Base-by-base conservation (phyloP, 2,329 filamentous ascomycete species). In the Cladobotryum protrusum region DNA sequence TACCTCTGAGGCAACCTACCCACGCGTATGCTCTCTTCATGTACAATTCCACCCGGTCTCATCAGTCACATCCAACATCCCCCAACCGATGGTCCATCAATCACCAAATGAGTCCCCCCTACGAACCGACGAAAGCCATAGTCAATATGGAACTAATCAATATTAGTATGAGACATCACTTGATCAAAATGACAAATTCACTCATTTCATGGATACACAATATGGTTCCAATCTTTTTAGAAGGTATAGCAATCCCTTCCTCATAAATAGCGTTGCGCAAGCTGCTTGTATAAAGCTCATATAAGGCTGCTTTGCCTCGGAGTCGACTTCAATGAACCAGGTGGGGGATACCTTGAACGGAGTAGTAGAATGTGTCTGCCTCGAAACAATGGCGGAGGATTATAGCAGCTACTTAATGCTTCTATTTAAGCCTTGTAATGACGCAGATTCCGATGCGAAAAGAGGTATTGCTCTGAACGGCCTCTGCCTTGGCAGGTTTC, bases 181-280 rank as follows among this genome's bases (percentile, higher is more conserved):
- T 11, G 18, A 9, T 17, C 13, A 13, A 14, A 34, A n/a, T 12
- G 35, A 45, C 9, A 17, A 45, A 5, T 15, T 12, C 1, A 45
- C 43, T 45, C 29, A 45, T 14, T 45, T 24, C 43, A 45, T 8
- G 43, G 43, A 20, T 45, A 45, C 11, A 45, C 43, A 12, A 32
- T 45, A 18, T 45, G 43, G 17, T 45, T 45, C 43, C 43, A 45
- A 17, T n/a, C 32, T 4, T 15, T n/a, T 3, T 45, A 45, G 24
- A 18, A 45, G n/a, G 32, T 19, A 9, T 45, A n/a, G 43, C 43
- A 45, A n/a, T 36, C 32, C 37, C 43, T 45, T 8, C 43, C 43
- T 32, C 43, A 45, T 8, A 36, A 36, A 13, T 32, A 32, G n/a
- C 14, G 8, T 11, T 20, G 29, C n/a, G 33, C 43, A 34, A 9